Conservation (phyloP, 208 protist species). For the Polymyxa betae region DNA sequence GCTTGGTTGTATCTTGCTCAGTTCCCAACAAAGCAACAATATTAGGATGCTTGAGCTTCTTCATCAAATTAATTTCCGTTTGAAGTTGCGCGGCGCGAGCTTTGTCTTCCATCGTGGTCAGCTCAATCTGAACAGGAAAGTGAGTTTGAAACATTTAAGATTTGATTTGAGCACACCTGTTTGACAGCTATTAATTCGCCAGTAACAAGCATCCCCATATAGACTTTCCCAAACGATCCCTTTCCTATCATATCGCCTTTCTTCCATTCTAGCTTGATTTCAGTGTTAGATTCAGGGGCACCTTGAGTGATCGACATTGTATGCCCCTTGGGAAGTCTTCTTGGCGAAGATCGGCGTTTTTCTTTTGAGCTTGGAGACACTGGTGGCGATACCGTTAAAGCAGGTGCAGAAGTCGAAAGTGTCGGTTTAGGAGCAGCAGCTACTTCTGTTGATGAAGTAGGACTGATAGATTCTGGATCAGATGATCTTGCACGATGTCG, state of each 20-base stretch:
- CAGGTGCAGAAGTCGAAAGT: too few relatives aligned
- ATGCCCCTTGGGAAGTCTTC: too few relatives aligned
- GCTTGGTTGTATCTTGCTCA: slow-evolving; percentile 66
- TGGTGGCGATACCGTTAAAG: not conserved
- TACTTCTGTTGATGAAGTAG: too few relatives aligned
- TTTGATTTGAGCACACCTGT: slow-evolving; percentile 64
- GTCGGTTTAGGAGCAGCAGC: too few relatives aligned
- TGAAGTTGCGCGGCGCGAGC: slow-evolving; percentile 59
- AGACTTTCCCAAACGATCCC: slow-evolving; percentile 78
- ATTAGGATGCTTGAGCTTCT: slow-evolving; percentile 65
- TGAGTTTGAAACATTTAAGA: not conserved
- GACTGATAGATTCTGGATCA: too few relatives aligned
- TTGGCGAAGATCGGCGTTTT: too few relatives aligned
- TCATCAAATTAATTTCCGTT: slow-evolving; percentile 63
- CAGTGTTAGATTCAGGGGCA: not conserved
- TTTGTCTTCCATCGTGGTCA: slow-evolving; percentile 46
- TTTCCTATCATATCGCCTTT: slow-evolving; percentile 76
- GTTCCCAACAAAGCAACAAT: slow-evolving; percentile 69
- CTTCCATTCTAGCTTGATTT: slow-evolving; percentile 69
- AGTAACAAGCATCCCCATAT: slow-evolving; percentile 73
- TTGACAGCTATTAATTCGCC: slow-evolving; percentile 81
- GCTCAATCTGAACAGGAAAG: not conserved
- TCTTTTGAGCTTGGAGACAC: not conserved
- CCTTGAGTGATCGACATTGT: not conserved
- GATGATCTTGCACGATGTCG: too few relatives aligned